These are phyloP conservation scores for Galerina marginata DNA, from an alignment of 768 basidiomycete species.

Conservation along the genomic window DNA sequence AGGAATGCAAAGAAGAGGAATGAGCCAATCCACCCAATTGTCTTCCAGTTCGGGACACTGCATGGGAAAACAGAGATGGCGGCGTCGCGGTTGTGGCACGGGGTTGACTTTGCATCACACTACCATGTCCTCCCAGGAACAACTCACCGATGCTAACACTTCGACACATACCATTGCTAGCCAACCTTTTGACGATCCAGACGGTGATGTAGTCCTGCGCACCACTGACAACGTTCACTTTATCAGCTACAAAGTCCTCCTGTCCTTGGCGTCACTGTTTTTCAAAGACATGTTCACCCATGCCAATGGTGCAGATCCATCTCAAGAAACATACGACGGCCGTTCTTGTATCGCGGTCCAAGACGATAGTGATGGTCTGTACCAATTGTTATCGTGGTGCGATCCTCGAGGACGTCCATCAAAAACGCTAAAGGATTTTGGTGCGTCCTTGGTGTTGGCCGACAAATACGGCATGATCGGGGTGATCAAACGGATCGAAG, in stretches of 20 bases:
- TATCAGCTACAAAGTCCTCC: conserved; percentile 26
- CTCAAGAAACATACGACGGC: neutral
- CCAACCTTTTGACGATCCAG: conserved; percentile 19
- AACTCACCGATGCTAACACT: too few relatives aligned
- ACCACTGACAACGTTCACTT: conserved; percentile 35
- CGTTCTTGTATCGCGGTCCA: neutral
- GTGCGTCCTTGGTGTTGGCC: neutral
- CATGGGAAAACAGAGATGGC: too few relatives aligned
- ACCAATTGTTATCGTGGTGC: neutral
- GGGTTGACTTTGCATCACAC: too few relatives aligned
- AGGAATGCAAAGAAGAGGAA: too few relatives aligned
- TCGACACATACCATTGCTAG: too few relatives aligned
- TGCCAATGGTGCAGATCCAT: conserved; percentile 10
- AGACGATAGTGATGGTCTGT: neutral
- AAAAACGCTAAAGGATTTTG: neutral
- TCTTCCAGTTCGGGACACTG: too few relatives aligned
- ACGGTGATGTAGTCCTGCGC: conserved; percentile 29
- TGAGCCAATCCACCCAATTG: too few relatives aligned
- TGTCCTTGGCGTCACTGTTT: conserved; percentile 33
- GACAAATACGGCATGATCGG: conserved; percentile 3
- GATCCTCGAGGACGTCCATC: neutral
- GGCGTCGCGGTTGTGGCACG: too few relatives aligned
- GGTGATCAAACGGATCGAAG: neutral
- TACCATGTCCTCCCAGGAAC: too few relatives aligned
- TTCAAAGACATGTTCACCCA: conserved; percentile 36